phyloP scores from a whole-genome alignment of 306 rosid species.

The Trichosanthes cucumerina region DNA sequence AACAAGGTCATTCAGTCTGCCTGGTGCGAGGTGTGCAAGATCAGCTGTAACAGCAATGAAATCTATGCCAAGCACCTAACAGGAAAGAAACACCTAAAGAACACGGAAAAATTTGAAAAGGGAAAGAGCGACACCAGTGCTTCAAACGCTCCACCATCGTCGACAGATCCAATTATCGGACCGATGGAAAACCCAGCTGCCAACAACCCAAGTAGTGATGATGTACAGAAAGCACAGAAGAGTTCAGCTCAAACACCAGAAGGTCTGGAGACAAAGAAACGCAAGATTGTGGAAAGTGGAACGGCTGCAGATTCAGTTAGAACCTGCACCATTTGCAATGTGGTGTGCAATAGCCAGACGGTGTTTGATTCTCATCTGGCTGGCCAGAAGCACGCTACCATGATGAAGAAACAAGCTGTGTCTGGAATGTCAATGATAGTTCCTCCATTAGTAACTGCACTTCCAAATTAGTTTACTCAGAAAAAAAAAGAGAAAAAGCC shows the following conservation, averaged over 20 bases:
- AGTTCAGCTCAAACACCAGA: conserved; percentile 11
- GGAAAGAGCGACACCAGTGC: conserved; percentile 7
- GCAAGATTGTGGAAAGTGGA: conserved; percentile 39
- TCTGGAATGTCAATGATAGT: conserved; percentile 8
- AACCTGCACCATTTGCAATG: conserved; percentile 45
- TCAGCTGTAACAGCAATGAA: conserved; percentile 46
- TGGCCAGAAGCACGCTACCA: conserved; percentile 54
- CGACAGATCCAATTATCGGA: conserved; percentile 20
- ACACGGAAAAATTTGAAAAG: conserved; percentile 26
- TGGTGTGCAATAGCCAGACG: conserved; percentile 55
- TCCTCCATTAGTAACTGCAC: conserved; percentile 1
- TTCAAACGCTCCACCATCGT: conserved; percentile 4
- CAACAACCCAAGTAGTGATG: conserved; percentile 8
- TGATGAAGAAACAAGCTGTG: conserved; percentile 30
- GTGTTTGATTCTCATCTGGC: conserved; percentile 38
- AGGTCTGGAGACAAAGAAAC: conserved; percentile 41
- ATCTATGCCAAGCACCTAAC: conserved; percentile 32
- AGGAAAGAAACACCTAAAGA: conserved; percentile 64
- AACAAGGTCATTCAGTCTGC: conserved; percentile 34
- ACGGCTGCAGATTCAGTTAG: conserved; percentile 28
- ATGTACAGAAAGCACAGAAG: background rate
- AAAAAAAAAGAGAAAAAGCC: background rate
- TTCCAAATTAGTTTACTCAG: background rate
- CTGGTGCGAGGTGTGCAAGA: conserved; percentile 59
- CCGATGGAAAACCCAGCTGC: conserved; percentile 35